Base-by-base conservation (phyloP, 352 stramenopile species). In the Globisporangium nagaii region DNA sequence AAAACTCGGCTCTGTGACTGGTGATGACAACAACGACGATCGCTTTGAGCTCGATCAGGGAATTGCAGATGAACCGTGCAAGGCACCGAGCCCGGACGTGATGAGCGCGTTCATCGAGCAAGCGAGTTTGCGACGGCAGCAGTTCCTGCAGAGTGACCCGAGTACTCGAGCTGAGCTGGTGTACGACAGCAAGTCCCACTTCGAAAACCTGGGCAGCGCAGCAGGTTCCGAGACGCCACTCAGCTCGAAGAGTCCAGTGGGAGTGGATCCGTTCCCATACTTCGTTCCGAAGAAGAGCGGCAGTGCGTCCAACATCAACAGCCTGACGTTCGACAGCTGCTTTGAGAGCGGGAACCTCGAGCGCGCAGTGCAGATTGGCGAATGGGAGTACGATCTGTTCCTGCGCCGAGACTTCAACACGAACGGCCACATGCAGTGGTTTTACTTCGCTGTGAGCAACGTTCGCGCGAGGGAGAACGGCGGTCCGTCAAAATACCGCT, bases 341-440 rank as follows among this genome's bases (percentile, higher is more conserved):
- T 98, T 98, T 55, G 93, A 97, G 64, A 95, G 84, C 57, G 92
- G 89, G 2, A 98, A 98, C 44, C 70, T 98, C 12, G 72, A 85
- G n/a, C 65, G 70, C 2, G 84, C 76, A 10, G 80, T 96, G 53
- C 88, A 93, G 41, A 76, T 93, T 10, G 93, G 84, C 2, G 62
- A 83, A 22, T 75, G 56, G 30, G 85, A 97, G 46, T 98, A 98
- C 61, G 93, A 98, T 35, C 70, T 98, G 10, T 70, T 96, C 10
- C 50, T 98, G 13, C 73, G 88, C 4, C 62, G 73, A 0, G 93
- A 98, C 63, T 55, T 95, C 25, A 84, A 97, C 62, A 96, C 84
- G 12, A 65, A 47, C 0, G 75, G 84, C 0, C 76, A 96, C 49
- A 95, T 76, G 61, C 88, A 98, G 66, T 98, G 93, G 93, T 98